phyloP scores from a whole-genome alignment of 441 rosid genomes.

The Francoa sonchifolia region DNA sequence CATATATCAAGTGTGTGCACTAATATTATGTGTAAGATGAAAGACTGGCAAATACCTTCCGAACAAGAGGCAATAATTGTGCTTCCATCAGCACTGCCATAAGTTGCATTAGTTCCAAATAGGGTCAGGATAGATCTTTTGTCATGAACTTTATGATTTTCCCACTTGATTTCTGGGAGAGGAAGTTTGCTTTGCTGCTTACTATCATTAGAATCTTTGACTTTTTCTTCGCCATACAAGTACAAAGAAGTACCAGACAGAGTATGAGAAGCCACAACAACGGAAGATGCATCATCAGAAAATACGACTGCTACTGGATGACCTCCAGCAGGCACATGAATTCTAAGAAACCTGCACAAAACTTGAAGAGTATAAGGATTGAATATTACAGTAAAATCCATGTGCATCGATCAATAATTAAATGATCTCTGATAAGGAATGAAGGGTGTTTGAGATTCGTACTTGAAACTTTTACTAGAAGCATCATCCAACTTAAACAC shows the following conservation, averaged over 20 bases:
- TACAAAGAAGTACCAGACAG: conserved; percentile 61
- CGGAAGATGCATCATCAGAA: conserved; percentile 64
- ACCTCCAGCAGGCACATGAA: conserved; percentile 80
- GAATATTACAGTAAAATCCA: conserved; percentile 1
- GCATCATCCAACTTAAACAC: conserved; percentile 90
- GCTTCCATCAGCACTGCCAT: conserved; percentile 89
- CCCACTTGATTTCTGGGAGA: conserved; percentile 81
- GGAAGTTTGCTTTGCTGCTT: conserved; percentile 75
- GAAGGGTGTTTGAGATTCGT: conserved; percentile 13
- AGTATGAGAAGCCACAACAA: conserved; percentile 60
- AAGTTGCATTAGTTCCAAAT: conserved; percentile 59
- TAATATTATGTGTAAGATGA: too few relatives aligned
- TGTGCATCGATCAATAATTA: background rate
- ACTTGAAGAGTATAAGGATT: conserved; percentile 6
- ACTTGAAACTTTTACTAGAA: conserved; percentile 94
- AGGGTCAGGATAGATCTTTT: conserved; percentile 47
- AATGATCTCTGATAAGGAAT: background rate
- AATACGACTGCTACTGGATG: conserved; percentile 69
- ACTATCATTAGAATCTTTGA: conserved; percentile 29
- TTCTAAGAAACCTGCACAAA: conserved; percentile 55
- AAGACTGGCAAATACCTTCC: conserved; percentile 44
- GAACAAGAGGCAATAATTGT: conserved; percentile 74
- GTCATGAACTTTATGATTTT: conserved; percentile 65
- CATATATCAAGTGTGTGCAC: too few relatives aligned
- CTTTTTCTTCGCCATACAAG: conserved; percentile 83